Percentiles rank a stretch among this genome's conserved stretches.
These are phyloP conservation scores for Stagonosporopsis tanaceti DNA, from an alignment of 2,329 filamentous ascomycete genomes.

Conservation along the genomic window DNA sequence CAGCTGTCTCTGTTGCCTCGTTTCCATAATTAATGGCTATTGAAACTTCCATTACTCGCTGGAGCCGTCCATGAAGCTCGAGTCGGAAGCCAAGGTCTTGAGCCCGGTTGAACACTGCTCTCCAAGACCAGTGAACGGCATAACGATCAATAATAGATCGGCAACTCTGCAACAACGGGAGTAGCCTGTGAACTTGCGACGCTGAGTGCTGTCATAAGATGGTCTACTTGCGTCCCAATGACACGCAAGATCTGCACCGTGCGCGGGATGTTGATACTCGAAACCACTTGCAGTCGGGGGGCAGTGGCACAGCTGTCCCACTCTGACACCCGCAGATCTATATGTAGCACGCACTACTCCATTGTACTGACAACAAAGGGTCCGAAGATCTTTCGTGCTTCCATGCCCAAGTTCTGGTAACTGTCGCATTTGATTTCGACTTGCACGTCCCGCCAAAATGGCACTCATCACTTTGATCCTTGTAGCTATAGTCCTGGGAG, in stretches of 20 bases:
- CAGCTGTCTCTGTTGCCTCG: background rate
- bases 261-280: constrained; percentile 33
- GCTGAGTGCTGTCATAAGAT: constrained; percentile 20
- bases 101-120: background rate
- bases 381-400: constrained; percentile 20
- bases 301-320: constrained; percentile 26
- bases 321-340: constrained; percentile 31
- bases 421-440: constrained; percentile 14
- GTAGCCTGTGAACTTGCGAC: constrained; percentile 5
- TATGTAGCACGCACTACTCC: constrained; percentile 38
- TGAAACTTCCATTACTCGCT: background rate
- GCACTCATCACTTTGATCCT: constrained; percentile 40
- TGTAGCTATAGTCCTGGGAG: constrained; percentile 30
- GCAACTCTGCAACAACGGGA: background rate
- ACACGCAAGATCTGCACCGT: constrained; percentile 30
- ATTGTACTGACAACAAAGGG: constrained; percentile 14
- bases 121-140: background rate
- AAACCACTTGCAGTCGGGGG: constrained; percentile 27
- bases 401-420: constrained; percentile 8
- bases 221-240: constrained; percentile 27
- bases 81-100: background rate
- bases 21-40: background rate
- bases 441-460: constrained; percentile 35
- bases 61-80: background rate
- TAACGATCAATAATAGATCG: background rate